Evolutionary conservation across 169 alveolate genomes (phyloP).

Genomic region (Cryptosporidium tyzzeri): DNA sequence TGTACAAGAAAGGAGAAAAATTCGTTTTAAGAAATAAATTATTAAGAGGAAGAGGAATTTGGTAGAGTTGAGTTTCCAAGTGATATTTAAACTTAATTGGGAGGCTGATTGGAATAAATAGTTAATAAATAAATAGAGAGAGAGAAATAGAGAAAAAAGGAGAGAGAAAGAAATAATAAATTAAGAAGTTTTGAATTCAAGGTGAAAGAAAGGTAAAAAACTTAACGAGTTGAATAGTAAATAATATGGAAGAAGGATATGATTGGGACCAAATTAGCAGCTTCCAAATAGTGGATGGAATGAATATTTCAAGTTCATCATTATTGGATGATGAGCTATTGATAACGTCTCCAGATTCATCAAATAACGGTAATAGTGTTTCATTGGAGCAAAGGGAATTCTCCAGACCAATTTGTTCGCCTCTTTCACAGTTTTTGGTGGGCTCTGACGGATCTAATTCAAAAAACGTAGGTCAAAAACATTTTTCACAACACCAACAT

Average conservation of each 20-base stretch:
- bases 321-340: conserved; percentile 31
- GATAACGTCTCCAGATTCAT: conserved; percentile 5
- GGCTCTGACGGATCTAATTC: neutral
- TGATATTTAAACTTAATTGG: neutral
- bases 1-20: conserved; percentile 16
- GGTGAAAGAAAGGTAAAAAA: neutral
- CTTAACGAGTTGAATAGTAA: neutral
- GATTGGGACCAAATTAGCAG: conserved; percentile 67
- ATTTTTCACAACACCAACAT: neutral
- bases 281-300: conserved; percentile 69
- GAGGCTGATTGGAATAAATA: neutral
- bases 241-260: conserved; percentile 73
- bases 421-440: conserved; percentile 38
- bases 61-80: conserved; percentile 16
- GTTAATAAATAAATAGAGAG: neutral
- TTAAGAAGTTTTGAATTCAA: neutral
- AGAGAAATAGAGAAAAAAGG: neutral
- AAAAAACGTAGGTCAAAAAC: neutral
- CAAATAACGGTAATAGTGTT: neutral
- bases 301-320: conserved; percentile 33
- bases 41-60: neutral
- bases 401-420: conserved; percentile 23
- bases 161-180: neutral
- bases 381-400: conserved; percentile 22
- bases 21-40: neutral